Percentiles rank a stretch among this genome's conserved stretches.
Conservation (phyloP, 2,329 filamentous ascomycete species). For the Exophiala sideris region DNA sequence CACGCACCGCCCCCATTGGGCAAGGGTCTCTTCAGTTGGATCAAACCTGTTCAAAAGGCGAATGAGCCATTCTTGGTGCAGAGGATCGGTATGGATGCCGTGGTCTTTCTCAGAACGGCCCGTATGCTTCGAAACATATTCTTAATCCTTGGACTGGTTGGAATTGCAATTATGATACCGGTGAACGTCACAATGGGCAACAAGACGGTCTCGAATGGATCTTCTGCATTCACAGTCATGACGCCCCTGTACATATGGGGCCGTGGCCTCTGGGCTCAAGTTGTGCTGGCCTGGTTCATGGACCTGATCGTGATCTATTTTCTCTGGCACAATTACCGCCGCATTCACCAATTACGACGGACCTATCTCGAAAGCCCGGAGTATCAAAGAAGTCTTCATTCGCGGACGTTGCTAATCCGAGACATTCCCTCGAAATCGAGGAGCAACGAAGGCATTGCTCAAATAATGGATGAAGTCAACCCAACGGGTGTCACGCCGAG, state of each 20-base stretch:
- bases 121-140: slow-evolving; percentile 94
- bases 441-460: slow-evolving; percentile 81
- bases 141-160: slow-evolving; percentile 65
- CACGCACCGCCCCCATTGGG: slow-evolving; percentile 83
- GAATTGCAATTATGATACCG: slow-evolving; percentile 75
- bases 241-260: slow-evolving; percentile 52
- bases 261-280: slow-evolving; percentile 56
- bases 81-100: slow-evolving; percentile 86
- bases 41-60: slow-evolving; percentile 71
- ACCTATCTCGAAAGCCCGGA: slow-evolving; percentile 81
- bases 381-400: slow-evolving; percentile 83
- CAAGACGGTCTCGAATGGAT: slow-evolving; percentile 28
- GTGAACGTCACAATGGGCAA: slow-evolving; percentile 63
- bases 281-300: slow-evolving; percentile 61
- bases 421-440: slow-evolving; percentile 75
- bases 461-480: slow-evolving; percentile 75
- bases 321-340: slow-evolving; percentile 85
- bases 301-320: slow-evolving; percentile 74
- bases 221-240: slow-evolving; percentile 40
- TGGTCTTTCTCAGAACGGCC: slow-evolving; percentile 82
- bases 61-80: slow-evolving; percentile 73
- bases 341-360: slow-evolving; percentile 66
- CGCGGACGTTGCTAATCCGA: slow-evolving; percentile 66
- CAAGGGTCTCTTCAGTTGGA: slow-evolving; percentile 84
- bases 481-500: slow-evolving; percentile 75